These are phyloP conservation scores for Alternaria ethzedia DNA, from an alignment of 2,329 filamentous ascomycete genomes.

Conservation along the genomic window DNA sequence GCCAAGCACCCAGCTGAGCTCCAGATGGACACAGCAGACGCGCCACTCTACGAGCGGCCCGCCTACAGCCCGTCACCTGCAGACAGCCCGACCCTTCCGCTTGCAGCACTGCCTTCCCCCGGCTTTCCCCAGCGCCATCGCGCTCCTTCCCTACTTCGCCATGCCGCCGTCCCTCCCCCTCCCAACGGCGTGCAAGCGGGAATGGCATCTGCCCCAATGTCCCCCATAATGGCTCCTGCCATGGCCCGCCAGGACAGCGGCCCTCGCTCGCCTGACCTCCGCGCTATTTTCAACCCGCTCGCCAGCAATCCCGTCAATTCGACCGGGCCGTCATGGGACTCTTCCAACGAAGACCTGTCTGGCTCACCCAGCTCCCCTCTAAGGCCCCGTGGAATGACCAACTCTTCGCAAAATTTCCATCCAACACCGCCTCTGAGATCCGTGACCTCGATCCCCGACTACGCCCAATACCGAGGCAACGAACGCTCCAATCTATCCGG, in stretches of 20 bases:
- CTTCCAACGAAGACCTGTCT: conserved; percentile 30
- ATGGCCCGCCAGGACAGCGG: conserved; percentile 35
- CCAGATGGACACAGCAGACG: conserved; percentile 35
- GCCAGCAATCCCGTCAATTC: conserved; percentile 44
- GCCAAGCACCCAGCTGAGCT: conserved; percentile 35
- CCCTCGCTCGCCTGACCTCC: conserved; percentile 38
- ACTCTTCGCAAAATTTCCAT: conserved; percentile 36
- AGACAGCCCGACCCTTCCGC: conserved; percentile 32
- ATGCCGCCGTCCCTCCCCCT: conserved; percentile 39
- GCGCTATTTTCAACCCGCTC: conserved; percentile 42
- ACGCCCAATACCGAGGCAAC: conserved; percentile 36
- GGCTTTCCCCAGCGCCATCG: conserved; percentile 51
- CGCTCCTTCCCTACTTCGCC: conserved; percentile 50
- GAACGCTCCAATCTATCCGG: conserved; percentile 41
- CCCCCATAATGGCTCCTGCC: conserved; percentile 33
- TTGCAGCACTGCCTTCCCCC: conserved; percentile 42
- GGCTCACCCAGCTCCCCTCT: conserved; percentile 17
- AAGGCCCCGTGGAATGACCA: conserved; percentile 42
- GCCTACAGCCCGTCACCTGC: conserved; percentile 38
- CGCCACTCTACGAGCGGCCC: conserved; percentile 35
- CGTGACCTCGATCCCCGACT: conserved; percentile 49
- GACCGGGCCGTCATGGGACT: conserved; percentile 31
- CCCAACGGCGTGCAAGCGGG: conserved; percentile 30
- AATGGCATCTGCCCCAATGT: conserved; percentile 26
- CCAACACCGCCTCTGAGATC: conserved; percentile 39